Percentiles rank a stretch among this genome's conserved stretches.
Conservation (phyloP, 345 rosid genomes). For the Linum trigynum region DNA sequence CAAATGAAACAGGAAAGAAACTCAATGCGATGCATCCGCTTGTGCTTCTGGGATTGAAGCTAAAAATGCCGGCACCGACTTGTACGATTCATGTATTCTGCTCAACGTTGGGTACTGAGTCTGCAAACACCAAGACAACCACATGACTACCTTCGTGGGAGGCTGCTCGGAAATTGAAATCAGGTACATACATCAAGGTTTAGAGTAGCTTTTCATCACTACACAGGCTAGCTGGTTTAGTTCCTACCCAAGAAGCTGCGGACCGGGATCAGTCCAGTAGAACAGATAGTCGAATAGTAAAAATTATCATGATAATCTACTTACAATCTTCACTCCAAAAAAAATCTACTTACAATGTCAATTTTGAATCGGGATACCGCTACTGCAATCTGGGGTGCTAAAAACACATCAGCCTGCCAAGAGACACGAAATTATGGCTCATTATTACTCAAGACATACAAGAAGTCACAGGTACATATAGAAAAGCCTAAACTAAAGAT, state of each 20-base stretch:
- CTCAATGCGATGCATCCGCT: conserved; percentile 31
- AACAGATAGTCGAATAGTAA: too few relatives aligned
- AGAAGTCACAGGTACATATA: neutral
- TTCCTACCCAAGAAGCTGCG: too few relatives aligned
- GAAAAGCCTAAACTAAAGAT: neutral
- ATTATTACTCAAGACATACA: neutral
- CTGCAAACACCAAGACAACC: conserved; percentile 21
- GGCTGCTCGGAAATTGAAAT: neutral
- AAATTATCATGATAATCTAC: neutral
- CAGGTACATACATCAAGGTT: neutral
- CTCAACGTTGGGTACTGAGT: conserved; percentile 34
- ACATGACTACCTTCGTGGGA: neutral
- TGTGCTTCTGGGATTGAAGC: conserved; percentile 39
- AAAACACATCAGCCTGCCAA: conserved; percentile 48
- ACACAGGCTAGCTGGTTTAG: neutral
- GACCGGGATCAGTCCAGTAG: too few relatives aligned
- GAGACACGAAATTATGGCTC: neutral
- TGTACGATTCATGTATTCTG: conserved; percentile 31
- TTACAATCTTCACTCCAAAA: too few relatives aligned
- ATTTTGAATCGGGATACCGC: conserved; percentile 27
- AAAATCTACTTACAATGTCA: conserved; percentile 38
- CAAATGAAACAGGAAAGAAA: neutral
- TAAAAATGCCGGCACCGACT: conserved; percentile 32
- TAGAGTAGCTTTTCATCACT: neutral
- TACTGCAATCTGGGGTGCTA: conserved; percentile 46